These are phyloP conservation scores for Glonium stellatum DNA, from an alignment of 495 filamentous ascomycete genomes.

Conservation along the genomic window DNA sequence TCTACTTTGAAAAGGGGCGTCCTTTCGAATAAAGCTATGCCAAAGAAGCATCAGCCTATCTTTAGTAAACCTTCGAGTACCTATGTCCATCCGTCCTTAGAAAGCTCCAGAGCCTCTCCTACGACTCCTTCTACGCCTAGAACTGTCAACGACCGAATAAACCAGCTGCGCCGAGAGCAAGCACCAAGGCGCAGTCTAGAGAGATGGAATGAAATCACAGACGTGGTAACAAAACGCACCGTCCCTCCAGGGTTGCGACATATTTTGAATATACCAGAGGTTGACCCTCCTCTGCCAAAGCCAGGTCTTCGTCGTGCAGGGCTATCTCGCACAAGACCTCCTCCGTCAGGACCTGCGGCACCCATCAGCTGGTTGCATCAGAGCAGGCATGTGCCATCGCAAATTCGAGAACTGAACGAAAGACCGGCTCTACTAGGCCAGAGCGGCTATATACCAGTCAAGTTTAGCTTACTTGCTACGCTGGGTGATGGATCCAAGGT, in stretches of 20 bases:
- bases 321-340: constrained; percentile 34
- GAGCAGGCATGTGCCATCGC: constrained; percentile 19
- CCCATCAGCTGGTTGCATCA: constrained; percentile 57
- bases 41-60: constrained; percentile 32
- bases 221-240: constrained; percentile 34
- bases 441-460: not conserved
- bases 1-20: not conserved
- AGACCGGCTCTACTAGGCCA: not conserved
- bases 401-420: constrained; percentile 19
- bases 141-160: constrained; percentile 38
- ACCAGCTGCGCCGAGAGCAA: constrained; percentile 34
- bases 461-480: constrained; percentile 23
- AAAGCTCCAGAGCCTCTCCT: constrained; percentile 10
- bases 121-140: constrained; percentile 7
- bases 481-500: constrained; percentile 23
- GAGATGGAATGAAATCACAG: constrained; percentile 30
- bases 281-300: constrained; percentile 58
- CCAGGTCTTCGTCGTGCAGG: constrained; percentile 39
- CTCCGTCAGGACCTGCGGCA: constrained; percentile 60
- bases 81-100: constrained; percentile 28
- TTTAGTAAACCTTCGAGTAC: constrained; percentile 26
- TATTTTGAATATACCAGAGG: constrained; percentile 64
- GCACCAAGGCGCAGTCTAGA: constrained; percentile 27
- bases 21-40: constrained; percentile 24
- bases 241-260: constrained; percentile 51